These are phyloP conservation scores for Penicillium decumbens DNA, from an alignment of 2,329 filamentous ascomycete genomes.

Conservation along the genomic window DNA sequence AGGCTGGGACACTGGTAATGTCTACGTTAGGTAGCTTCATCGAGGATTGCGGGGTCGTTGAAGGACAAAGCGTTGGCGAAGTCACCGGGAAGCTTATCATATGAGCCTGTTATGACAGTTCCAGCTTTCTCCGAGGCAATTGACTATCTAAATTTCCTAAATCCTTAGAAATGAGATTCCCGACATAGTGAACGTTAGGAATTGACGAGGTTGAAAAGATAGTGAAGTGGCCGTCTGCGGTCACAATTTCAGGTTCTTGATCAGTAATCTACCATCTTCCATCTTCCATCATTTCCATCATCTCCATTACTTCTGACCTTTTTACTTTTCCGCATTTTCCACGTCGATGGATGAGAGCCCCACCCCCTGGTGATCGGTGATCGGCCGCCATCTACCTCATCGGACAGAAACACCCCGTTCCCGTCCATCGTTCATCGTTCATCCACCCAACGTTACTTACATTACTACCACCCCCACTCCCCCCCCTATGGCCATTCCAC, in stretches of 20 bases:
- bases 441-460: slow-evolving; percentile 1
- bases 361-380: slow-evolving; percentile 25
- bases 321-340: background rate
- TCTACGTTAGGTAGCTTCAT: background rate
- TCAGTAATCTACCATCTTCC: too few relatives aligned
- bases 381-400: slow-evolving; percentile 25
- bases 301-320: too few relatives aligned
- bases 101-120: background rate
- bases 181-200: background rate
- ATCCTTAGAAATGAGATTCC: background rate
- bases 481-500: slow-evolving; percentile 14
- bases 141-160: background rate
- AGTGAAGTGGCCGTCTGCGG: background rate
- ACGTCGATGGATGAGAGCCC: slow-evolving; percentile 9
- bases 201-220: background rate
- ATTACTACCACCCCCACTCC: slow-evolving; percentile 3
- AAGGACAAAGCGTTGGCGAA: slow-evolving; percentile 14
- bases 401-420: slow-evolving; percentile 18
- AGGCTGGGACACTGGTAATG: slow-evolving; percentile 2
- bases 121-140: slow-evolving; percentile 7
- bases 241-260: too few relatives aligned
- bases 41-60: slow-evolving; percentile 11
- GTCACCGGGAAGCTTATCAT: background rate
- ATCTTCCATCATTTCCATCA: background rate
- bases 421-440: slow-evolving; percentile 13